These are phyloP conservation scores for Cladosporium oxysporum DNA, from an alignment of 2,329 filamentous ascomycete genomes.

Conservation along the genomic window DNA sequence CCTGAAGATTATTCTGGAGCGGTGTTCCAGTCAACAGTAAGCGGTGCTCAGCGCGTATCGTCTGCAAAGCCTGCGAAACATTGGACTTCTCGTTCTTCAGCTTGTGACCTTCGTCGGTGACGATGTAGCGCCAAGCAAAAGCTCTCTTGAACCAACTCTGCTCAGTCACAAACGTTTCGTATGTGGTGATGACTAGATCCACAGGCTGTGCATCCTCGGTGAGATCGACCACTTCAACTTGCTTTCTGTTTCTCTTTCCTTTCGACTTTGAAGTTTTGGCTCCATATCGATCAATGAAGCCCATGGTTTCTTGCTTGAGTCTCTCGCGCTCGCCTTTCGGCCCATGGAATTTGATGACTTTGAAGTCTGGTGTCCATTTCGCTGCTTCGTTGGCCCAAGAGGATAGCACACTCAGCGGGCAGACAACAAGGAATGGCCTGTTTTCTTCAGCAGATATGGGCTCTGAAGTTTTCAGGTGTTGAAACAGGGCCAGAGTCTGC, in stretches of 20 bases:
- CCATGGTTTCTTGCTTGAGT: constrained; percentile 45
- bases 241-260: constrained; percentile 19
- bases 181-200: constrained; percentile 53
- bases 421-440: constrained; percentile 51
- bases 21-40: constrained; percentile 58
- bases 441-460: constrained; percentile 36
- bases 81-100: constrained; percentile 53
- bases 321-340: constrained; percentile 44
- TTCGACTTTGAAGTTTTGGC: constrained; percentile 40
- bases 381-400: constrained; percentile 52
- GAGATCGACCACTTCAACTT: constrained; percentile 33
- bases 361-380: constrained; percentile 53
- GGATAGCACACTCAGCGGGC: constrained; percentile 53
- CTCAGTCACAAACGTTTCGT: constrained; percentile 51
- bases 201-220: constrained; percentile 29
- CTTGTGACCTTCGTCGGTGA: constrained; percentile 57
- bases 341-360: constrained; percentile 50
- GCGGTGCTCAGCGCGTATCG: constrained; percentile 50
- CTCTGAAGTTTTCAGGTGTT: constrained; percentile 48
- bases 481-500: constrained; percentile 53
- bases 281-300: constrained; percentile 49
- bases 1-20: constrained; percentile 59
- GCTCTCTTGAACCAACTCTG: constrained; percentile 52
- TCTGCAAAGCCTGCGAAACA: constrained; percentile 46
- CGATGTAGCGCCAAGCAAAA: constrained; percentile 55